Conservation (phyloP, 2,329 filamentous ascomycete species). For the Colletotrichum sp. region DNA sequence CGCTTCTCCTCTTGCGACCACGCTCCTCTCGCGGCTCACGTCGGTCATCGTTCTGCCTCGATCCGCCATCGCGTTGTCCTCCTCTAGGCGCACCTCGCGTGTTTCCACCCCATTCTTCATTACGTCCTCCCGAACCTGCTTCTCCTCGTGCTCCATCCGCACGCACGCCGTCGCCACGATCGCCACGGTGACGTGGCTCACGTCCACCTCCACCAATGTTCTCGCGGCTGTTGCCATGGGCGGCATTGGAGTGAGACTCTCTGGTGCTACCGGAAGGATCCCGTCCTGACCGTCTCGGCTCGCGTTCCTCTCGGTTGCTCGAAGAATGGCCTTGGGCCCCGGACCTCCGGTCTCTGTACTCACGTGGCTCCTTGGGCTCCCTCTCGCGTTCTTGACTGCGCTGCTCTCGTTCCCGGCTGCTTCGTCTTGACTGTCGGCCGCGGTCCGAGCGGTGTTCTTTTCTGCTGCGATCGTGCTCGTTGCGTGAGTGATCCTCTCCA, state of each 20-base stretch:
- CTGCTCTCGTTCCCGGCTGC: conserved; percentile 47
- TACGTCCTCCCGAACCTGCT: conserved; percentile 30
- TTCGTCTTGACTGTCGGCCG: conserved; percentile 40
- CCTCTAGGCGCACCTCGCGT: conserved; percentile 26
- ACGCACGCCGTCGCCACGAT: conserved; percentile 22
- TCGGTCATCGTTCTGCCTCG: conserved; percentile 31
- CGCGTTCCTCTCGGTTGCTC: conserved; percentile 29
- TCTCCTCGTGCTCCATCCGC: conserved; percentile 18
- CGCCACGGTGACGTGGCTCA: conserved; percentile 34
- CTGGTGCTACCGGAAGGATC: conserved; percentile 13
- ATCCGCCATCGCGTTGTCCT: conserved; percentile 33
- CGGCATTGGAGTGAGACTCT: conserved; percentile 1
- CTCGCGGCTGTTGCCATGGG: conserved; percentile 28
- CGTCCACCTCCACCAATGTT: neutral
- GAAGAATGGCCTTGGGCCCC: conserved; percentile 26
- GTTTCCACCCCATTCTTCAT: conserved; percentile 22
- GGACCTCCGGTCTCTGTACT: conserved; percentile 49
- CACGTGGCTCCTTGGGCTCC: conserved; percentile 48
- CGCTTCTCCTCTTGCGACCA: conserved; percentile 50
- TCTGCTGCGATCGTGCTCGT: conserved; percentile 49
- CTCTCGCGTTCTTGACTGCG: conserved; percentile 52
- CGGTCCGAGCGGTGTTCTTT: conserved; percentile 48
- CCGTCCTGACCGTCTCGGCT: conserved; percentile 27
- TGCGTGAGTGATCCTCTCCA: conserved; percentile 40
- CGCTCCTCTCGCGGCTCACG: conserved; percentile 41